A percentile compares a stretch with the other conserved stretches of the same genome.
These are phyloP conservation scores for Amanita fuliginea DNA, from an alignment of 768 basidiomycete genomes.

Conservation along the genomic window DNA sequence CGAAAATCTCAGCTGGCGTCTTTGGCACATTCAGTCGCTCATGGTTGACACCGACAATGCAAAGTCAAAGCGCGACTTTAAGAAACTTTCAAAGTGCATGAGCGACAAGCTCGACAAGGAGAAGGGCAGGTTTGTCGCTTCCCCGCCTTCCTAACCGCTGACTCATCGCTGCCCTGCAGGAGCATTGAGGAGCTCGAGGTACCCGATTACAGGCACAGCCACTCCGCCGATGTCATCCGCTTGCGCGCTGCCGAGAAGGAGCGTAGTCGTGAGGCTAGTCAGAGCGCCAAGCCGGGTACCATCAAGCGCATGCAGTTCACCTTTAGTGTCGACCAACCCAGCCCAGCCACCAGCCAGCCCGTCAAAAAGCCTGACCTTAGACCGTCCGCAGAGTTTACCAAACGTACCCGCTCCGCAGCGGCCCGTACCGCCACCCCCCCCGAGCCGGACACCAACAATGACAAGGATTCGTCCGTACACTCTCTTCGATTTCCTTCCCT, in stretches of 20 bases:
- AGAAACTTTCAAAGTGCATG: conserved; percentile 81
- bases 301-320: conserved; percentile 90
- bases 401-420: conserved; percentile 26
- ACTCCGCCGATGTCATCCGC: conserved; percentile 69
- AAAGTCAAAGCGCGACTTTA: conserved; percentile 82
- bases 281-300: conserved; percentile 52
- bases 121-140: conserved; percentile 64
- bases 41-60: conserved; percentile 90
- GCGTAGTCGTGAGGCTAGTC: conserved; percentile 60
- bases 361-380: conserved; percentile 58
- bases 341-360: conserved; percentile 31
- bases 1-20: conserved; percentile 86
- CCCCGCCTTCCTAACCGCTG: background rate
- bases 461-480: conserved; percentile 21
- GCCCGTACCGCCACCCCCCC: conserved; percentile 16
- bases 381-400: conserved; percentile 56
- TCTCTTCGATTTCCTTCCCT: conserved; percentile 62
- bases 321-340: conserved; percentile 70
- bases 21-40: conserved; percentile 87
- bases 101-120: conserved; percentile 89
- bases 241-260: conserved; percentile 78
- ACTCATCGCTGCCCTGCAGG: conserved; percentile 30
- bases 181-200: conserved; percentile 80
- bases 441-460: conserved; percentile 16
- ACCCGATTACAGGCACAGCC: conserved; percentile 71